Conservation (phyloP, 495 filamentous ascomycete genomes). For the Talaromyces proteolyticus region DNA sequence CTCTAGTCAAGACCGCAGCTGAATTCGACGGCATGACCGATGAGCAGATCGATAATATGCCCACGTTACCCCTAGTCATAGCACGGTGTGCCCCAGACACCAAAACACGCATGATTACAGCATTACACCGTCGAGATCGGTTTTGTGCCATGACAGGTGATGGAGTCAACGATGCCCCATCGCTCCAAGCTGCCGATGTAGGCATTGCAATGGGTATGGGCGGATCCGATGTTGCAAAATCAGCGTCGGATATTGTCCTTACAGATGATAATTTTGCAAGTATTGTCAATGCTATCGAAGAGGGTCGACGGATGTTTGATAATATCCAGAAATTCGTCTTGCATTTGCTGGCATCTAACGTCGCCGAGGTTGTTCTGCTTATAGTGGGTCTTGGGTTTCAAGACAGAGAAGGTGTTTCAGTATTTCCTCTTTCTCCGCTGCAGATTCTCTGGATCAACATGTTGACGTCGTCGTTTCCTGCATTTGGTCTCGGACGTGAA, state of each 20-base stretch:
- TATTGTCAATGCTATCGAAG: slow-evolving; percentile 67
- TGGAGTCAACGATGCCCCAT: slow-evolving; percentile 82
- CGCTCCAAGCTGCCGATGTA: slow-evolving; percentile 70
- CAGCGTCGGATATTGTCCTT: slow-evolving; percentile 79
- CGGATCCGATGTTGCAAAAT: slow-evolving; percentile 88
- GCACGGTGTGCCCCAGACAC: slow-evolving; percentile 64
- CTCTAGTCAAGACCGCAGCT: slow-evolving; percentile 55
- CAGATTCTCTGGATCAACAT: slow-evolving; percentile 79
- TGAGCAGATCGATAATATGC: slow-evolving; percentile 53
- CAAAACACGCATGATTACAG: slow-evolving; percentile 67
- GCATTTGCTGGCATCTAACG: slow-evolving; percentile 66
- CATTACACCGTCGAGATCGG: slow-evolving; percentile 57
- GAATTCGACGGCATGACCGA: slow-evolving; percentile 58
- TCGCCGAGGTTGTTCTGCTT: slow-evolving; percentile 67
- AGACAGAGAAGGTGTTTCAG: slow-evolving; percentile 54
- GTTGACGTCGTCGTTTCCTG: slow-evolving; percentile 68
- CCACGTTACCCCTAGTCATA: slow-evolving; percentile 60
- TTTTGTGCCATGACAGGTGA: slow-evolving; percentile 74
- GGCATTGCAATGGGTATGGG: slow-evolving; percentile 81
- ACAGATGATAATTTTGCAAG: slow-evolving; percentile 85
- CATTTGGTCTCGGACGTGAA: slow-evolving; percentile 70
- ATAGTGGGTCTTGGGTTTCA: slow-evolving; percentile 69
- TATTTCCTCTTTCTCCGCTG: slow-evolving; percentile 70
- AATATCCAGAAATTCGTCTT: slow-evolving; percentile 82
- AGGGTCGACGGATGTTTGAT: slow-evolving; percentile 69